Percentiles rank a stretch among this genome's conserved stretches.
These are phyloP conservation scores for Coemansia furcata DNA, from an alignment of 192 early-diverging fungal genomes.

Conservation along the genomic window DNA sequence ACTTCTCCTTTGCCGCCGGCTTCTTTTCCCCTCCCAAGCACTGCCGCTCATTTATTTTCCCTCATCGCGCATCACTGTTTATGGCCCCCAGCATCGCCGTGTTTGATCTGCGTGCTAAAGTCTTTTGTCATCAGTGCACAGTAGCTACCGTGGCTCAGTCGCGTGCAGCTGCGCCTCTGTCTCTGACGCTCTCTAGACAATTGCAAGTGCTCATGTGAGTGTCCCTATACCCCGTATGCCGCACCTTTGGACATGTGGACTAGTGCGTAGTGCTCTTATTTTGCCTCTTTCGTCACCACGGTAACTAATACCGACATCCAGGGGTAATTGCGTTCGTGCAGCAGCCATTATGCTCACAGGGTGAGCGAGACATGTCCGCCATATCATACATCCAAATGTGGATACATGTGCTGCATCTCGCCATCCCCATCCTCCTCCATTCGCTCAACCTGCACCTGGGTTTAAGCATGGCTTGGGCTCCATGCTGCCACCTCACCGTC, in stretches of 20 bases:
- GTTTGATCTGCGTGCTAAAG: not conserved
- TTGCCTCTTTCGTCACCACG: conserved; percentile 1
- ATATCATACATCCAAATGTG: not conserved
- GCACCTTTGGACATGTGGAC: not conserved
- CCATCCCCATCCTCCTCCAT: not conserved
- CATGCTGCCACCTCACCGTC: not conserved
- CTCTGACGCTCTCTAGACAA: not conserved
- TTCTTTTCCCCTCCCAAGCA: not conserved
- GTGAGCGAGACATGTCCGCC: not conserved
- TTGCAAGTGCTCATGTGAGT: not conserved
- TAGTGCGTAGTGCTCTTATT: not conserved
- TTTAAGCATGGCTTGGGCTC: not conserved
- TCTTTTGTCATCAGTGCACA: not conserved
- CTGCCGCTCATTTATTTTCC: not conserved
- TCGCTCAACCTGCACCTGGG: not conserved
- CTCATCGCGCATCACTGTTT: not conserved
- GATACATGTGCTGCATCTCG: not conserved
- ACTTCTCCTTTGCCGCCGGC: not conserved
- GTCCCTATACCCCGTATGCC: not conserved
- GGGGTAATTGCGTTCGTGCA: not conserved
- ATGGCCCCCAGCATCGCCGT: not conserved
- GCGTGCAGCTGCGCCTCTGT: not conserved
- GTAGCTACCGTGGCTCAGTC: not conserved
- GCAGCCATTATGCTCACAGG: not conserved
- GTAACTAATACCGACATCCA: not conserved